A percentile compares a stretch with the other conserved stretches of the same genome.
phyloP scores from a whole-genome alignment of 768 basidiomycete genomes.

The Calocera cornea region DNA sequence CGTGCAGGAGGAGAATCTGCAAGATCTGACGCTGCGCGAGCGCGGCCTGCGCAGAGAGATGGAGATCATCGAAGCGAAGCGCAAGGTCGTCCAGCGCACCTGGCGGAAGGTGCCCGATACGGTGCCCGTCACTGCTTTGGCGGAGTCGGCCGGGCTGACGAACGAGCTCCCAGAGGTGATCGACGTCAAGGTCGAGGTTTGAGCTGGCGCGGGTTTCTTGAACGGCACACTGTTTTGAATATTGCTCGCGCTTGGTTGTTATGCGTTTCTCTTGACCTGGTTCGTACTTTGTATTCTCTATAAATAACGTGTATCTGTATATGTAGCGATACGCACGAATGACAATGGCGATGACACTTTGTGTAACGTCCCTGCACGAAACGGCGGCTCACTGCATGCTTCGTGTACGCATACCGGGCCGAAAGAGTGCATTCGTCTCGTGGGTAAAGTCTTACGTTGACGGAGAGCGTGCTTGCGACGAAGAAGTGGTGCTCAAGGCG shows the following conservation, averaged over 20 bases:
- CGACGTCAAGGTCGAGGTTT: slow-evolving; percentile 1
- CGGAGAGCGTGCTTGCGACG: too few species aligned
- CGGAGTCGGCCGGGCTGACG: not conserved
- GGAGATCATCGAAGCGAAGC: slow-evolving; percentile 39
- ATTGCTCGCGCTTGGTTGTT: not conserved
- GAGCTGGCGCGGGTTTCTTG: not conserved
- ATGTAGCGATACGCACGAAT: not conserved
- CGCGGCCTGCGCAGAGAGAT: slow-evolving; percentile 65
- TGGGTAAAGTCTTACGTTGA: too few species aligned
- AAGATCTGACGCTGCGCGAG: slow-evolving; percentile 52
- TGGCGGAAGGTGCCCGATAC: not conserved
- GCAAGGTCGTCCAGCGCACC: not conserved
- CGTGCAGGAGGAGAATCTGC: slow-evolving; percentile 10
- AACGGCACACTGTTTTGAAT: not conserved
- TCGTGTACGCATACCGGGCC: too few species aligned
- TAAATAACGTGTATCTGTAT: not conserved
- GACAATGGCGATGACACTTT: too few species aligned
- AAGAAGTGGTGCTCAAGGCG: too few species aligned
- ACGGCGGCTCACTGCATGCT: too few species aligned
- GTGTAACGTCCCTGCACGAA: too few species aligned
- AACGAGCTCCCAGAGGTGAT: not conserved
- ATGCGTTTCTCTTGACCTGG: not conserved
- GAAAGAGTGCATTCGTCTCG: too few species aligned
- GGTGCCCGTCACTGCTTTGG: not conserved
- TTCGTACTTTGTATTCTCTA: not conserved